Conservation (phyloP, 495 filamentous ascomycete genomes). For the Xylaria venustula region DNA sequence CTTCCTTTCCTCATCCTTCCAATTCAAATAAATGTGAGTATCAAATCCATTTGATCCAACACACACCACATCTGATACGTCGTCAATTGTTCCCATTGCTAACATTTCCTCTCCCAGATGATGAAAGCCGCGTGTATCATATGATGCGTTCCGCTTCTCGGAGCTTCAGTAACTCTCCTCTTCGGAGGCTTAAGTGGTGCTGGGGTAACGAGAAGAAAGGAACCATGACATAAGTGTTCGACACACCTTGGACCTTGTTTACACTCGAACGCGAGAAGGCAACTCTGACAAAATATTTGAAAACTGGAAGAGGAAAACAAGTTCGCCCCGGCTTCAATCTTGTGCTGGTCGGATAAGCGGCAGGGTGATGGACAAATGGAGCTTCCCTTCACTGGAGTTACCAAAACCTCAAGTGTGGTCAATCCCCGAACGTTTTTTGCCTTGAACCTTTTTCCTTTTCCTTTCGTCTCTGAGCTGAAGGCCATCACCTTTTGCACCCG, state of each 20-base stretch:
- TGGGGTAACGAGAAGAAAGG: conserved; percentile 59
- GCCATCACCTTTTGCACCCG: too few relatives aligned
- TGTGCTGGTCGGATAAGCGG: too few relatives aligned
- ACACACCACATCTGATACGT: too few relatives aligned
- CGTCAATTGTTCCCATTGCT: conserved; percentile 30
- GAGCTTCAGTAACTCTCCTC: conserved; percentile 75
- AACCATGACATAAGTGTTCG: conserved; percentile 97
- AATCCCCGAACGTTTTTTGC: too few relatives aligned
- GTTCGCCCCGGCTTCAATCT: too few relatives aligned
- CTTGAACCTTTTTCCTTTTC: background rate
- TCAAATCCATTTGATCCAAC: too few relatives aligned
- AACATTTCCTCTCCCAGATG: conserved; percentile 63
- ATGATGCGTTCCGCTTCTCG: conserved; percentile 73
- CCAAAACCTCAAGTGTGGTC: conserved; percentile 2
- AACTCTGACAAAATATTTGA: conserved; percentile 77
- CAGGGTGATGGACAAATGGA: background rate
- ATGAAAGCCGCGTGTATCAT: conserved; percentile 98
- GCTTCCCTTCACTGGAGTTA: background rate
- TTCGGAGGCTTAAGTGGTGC: conserved; percentile 86
- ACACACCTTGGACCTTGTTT: conserved; percentile 97
- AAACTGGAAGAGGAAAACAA: conserved; percentile 24
- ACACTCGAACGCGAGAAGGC: conserved; percentile 91
- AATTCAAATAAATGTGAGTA: conserved; percentile 88
- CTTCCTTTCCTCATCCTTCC: conserved; percentile 88
- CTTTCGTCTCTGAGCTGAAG: background rate